A percentile compares a stretch with the other conserved stretches of the same genome.
phyloP scores from a whole-genome alignment of 2,329 filamentous ascomycete genomes.

The Xylaria sp. region DNA sequence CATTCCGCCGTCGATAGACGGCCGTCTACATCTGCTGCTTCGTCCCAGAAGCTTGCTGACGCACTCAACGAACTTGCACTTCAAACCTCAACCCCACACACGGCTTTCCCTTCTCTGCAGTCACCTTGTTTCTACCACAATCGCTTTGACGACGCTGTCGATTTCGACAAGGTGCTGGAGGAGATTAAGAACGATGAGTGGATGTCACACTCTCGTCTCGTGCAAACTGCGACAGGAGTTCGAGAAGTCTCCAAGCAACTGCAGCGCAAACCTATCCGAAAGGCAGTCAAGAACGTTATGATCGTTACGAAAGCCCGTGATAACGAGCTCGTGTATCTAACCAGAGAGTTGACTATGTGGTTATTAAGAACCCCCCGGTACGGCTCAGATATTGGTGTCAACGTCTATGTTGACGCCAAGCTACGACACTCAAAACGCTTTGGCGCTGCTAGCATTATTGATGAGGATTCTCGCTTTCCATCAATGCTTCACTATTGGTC shows the following conservation, averaged over 20 bases:
- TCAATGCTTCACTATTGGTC: conserved; percentile 96
- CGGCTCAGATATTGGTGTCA: conserved; percentile 88
- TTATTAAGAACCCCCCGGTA: conserved; percentile 90
- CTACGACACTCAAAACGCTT: conserved; percentile 90
- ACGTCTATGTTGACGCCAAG: conserved; percentile 98
- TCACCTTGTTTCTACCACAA: conserved; percentile 99
- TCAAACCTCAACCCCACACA: conserved; percentile 57
- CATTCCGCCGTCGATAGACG: conserved; percentile 52
- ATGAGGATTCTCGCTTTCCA: conserved; percentile 79
- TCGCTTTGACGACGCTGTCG: conserved; percentile 94
- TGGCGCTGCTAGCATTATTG: conserved; percentile 76
- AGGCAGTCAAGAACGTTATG: conserved; percentile 94
- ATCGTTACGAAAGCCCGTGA: conserved; percentile 98
- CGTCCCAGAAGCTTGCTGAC: conserved; percentile 72
- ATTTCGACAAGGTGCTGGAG: conserved; percentile 93
- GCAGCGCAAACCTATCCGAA: conserved; percentile 89
- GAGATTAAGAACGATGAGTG: conserved; percentile 91
- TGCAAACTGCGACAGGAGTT: conserved; percentile 95
- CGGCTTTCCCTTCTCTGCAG: conserved; percentile 75
- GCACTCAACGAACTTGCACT: conserved; percentile 66
- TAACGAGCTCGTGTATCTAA: conserved; percentile 90
- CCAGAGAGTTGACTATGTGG: conserved; percentile 88
- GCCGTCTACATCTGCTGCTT: conserved; percentile 57
- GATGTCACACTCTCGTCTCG: conserved; percentile 91
- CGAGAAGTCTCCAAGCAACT: conserved; percentile 96